These are phyloP conservation scores for Leccinellum luteum DNA, from an alignment of 768 basidiomycete genomes.

Conservation along the genomic window DNA sequence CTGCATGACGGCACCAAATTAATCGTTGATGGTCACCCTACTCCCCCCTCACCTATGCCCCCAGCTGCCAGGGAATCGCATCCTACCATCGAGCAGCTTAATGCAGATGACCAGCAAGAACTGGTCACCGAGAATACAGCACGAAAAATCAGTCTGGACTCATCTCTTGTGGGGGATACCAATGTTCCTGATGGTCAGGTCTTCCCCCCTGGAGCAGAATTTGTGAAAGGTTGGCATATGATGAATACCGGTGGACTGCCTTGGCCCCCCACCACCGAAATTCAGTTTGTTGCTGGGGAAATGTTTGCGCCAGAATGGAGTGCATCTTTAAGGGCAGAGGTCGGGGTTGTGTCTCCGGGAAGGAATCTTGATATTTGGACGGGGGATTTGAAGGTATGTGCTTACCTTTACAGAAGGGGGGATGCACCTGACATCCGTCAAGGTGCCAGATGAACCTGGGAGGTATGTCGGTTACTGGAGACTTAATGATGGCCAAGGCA, in stretches of 20 bases:
- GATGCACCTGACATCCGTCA: slow-evolving; percentile 1
- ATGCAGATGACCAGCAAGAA: slow-evolving; percentile 1
- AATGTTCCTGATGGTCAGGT: slow-evolving; percentile 74
- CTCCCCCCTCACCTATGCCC: slow-evolving; percentile 10
- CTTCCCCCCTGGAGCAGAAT: slow-evolving; percentile 82
- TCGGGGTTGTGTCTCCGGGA: slow-evolving; percentile 60
- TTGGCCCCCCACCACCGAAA: slow-evolving; percentile 68
- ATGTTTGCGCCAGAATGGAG: slow-evolving; percentile 42
- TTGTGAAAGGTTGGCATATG: slow-evolving; percentile 81
- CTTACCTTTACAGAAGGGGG: not conserved
- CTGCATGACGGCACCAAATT: slow-evolving; percentile 18
- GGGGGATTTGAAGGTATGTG: slow-evolving; percentile 66
- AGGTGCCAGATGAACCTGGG: slow-evolving; percentile 75
- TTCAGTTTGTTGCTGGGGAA: slow-evolving; percentile 72
- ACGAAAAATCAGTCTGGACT: slow-evolving; percentile 35
- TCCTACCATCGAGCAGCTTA: not conserved
- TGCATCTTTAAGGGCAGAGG: slow-evolving; percentile 34
- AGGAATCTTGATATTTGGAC: slow-evolving; percentile 64
- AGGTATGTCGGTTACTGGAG: slow-evolving; percentile 79
- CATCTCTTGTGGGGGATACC: slow-evolving; percentile 60
- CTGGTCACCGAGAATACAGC: not conserved
- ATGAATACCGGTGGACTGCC: slow-evolving; percentile 57
- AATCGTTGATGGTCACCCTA: slow-evolving; percentile 31
- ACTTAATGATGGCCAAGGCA: slow-evolving; percentile 54
- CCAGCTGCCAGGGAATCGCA: slow-evolving; percentile 2